These are phyloP conservation scores for Jackrogersella minutella DNA, from an alignment of 495 filamentous ascomycete genomes.

Conservation along the genomic window DNA sequence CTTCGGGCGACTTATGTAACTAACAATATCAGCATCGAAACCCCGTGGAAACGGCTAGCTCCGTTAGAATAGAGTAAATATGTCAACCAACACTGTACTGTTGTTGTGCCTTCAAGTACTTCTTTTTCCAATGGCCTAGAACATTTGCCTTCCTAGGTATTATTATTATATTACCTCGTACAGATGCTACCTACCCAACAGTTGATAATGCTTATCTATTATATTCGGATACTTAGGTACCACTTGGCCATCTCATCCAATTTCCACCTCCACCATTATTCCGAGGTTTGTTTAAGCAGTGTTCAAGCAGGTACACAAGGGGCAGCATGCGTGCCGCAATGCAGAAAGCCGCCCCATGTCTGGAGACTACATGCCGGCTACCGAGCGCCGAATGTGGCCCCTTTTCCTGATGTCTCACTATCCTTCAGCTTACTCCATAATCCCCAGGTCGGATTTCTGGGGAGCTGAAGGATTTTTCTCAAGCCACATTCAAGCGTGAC, in stretches of 20 bases:
- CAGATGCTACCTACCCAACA: slow-evolving; percentile 15
- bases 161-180: neutral
- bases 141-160: too few relatives aligned
- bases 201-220: slow-evolving; percentile 1
- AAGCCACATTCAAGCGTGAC: slow-evolving; percentile 9
- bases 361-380: slow-evolving; percentile 22
- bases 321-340: slow-evolving; percentile 16
- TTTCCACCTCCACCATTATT: slow-evolving; percentile 8
- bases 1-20: slow-evolving; percentile 5
- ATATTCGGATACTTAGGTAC: slow-evolving; percentile 5
- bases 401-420: slow-evolving; percentile 17
- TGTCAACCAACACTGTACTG: slow-evolving; percentile 1
- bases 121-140: neutral
- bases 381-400: slow-evolving; percentile 8
- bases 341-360: slow-evolving; percentile 14
- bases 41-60: neutral
- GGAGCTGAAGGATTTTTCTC: neutral
- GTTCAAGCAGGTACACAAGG: slow-evolving; percentile 14
- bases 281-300: slow-evolving; percentile 4
- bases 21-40: slow-evolving; percentile 21
- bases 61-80: slow-evolving; percentile 4
- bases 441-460: neutral
- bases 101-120: neutral
- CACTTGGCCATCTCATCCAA: slow-evolving; percentile 1
- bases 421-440: slow-evolving; percentile 4